These are phyloP conservation scores for Funneliformis geosporum DNA, from an alignment of 192 early-diverging fungal species.

Conservation along the genomic window DNA sequence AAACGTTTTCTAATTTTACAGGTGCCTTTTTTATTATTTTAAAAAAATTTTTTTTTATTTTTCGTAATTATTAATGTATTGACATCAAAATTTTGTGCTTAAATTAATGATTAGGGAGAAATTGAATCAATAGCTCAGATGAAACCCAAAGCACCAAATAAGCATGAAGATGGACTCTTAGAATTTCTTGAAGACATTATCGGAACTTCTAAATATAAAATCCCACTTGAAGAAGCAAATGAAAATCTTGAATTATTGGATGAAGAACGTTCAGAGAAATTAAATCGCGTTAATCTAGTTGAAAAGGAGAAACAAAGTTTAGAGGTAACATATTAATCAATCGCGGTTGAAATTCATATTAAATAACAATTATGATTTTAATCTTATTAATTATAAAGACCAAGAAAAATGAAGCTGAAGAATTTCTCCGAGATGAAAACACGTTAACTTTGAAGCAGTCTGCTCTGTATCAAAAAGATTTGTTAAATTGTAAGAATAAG, in stretches of 20 bases:
- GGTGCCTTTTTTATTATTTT: too few species aligned
- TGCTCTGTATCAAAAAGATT: constrained; percentile 71
- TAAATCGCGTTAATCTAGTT: too few species aligned
- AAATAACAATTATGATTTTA: too few species aligned
- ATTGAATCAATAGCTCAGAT: constrained; percentile 98
- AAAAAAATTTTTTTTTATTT: too few species aligned
- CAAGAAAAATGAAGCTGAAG: constrained; percentile 78
- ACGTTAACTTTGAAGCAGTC: constrained; percentile 74
- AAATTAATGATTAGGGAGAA: constrained; percentile 68
- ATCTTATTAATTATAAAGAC: constrained; percentile 36
- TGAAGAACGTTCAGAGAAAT: too few species aligned
- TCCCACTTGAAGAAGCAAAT: constrained; percentile 75
- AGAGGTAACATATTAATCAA: too few species aligned
- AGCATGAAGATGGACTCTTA: constrained; percentile 89
- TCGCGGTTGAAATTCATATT: too few species aligned
- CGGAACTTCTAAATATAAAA: constrained; percentile 79
- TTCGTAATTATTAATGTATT: too few species aligned
- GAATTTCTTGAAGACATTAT: constrained; percentile 99
- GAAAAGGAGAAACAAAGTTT: too few species aligned
- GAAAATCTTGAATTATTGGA: constrained; percentile 39
- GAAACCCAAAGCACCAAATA: constrained; percentile 94
- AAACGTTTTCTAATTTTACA: too few species aligned
- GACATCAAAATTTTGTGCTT: too few species aligned
- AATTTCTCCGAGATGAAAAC: constrained; percentile 81
- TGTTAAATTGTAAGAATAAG: constrained; percentile 42